Base-by-base conservation (phyloP, 495 filamentous ascomycete genomes). In the Penicillium desertorum region DNA sequence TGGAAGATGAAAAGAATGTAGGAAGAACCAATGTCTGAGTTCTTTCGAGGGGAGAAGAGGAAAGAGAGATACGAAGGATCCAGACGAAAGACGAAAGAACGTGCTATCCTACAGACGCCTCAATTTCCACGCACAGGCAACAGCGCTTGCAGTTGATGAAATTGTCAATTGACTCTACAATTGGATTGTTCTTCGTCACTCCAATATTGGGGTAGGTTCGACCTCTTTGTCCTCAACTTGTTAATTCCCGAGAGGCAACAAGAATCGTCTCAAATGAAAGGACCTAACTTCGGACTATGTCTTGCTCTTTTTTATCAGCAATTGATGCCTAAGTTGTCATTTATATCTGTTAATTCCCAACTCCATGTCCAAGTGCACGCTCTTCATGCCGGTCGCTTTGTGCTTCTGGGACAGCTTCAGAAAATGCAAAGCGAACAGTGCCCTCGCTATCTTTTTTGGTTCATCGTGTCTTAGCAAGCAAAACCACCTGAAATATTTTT, bases 401-500 rank as follows among this genome's bases (percentile, higher is more conserved):
- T 4, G 22, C 22, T 23, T 3, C 22, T 22, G 2, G 22, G 22
- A 22, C 22, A 3, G 22, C 63, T 3, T 55, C 60, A 4, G 47
- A 45, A 0, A 61, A 51, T 5, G 59, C 65, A 14, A 61, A 67
- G n/a, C 71, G 61, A 44, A 62, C 58, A 20, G 67, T 70, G 0
- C 67, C 64, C n/a, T n/a, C n/a, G n/a, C 52, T 69, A 5, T 45
- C 56, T 56, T 77, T 77, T 14, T 12, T 58, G 11, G 37, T 58
- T n/a, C 10, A 51, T 29, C 12, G 30, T n/a, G 19, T 23, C 7
- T 42, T 22, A 29, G 32, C 4, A 34, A 56, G 48, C 1, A 45
- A 32, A 22, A 56, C 17, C 12, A 74, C 71, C 2, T 65, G 66
- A 20, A 60, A 76, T 16, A 61, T 78, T 3, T 76, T 78, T 58